These are phyloP conservation scores for Amphichorda felina DNA, from an alignment of 2,329 filamentous ascomycete genomes.

Conservation along the genomic window DNA sequence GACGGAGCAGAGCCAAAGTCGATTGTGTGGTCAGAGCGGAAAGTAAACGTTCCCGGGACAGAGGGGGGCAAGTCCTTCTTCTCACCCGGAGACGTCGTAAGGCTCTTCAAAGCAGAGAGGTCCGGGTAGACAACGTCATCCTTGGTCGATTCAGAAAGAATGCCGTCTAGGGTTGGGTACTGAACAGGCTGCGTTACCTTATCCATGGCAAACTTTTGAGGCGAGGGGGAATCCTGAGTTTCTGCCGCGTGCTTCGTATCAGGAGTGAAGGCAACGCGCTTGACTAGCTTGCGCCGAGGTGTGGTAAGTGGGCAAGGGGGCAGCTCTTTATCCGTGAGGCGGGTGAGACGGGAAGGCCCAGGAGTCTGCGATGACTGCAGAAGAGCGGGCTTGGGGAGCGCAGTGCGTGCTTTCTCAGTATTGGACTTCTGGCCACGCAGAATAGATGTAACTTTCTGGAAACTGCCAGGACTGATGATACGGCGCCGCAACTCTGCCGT, in stretches of 20 bases:
- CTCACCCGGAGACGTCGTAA: constrained; percentile 10
- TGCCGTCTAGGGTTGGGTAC: constrained; percentile 17
- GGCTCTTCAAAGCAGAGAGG: constrained; percentile 28
- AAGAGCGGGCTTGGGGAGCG: constrained; percentile 30
- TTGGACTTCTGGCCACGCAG: constrained; percentile 28
- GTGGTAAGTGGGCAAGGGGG: constrained; percentile 46
- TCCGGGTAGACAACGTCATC: constrained; percentile 36
- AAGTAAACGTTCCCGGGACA: constrained; percentile 48
- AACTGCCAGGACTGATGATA: constrained; percentile 35
- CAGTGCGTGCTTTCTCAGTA: constrained; percentile 27
- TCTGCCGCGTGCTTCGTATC: constrained; percentile 43
- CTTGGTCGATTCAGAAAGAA: constrained; percentile 10
- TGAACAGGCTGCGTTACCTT: constrained; percentile 8
- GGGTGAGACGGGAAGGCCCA: constrained; percentile 16
- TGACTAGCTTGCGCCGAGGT: constrained; percentile 53
- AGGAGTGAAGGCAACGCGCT: constrained; percentile 72
- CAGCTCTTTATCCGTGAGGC: constrained; percentile 32
- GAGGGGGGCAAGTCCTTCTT: constrained; percentile 20
- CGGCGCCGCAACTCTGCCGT: constrained; percentile 19
- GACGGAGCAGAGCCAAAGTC: constrained; percentile 36
- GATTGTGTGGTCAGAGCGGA: constrained; percentile 55
- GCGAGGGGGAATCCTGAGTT: constrained; percentile 41
- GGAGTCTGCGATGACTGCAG: constrained; percentile 33
- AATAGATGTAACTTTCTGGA: constrained; percentile 48
- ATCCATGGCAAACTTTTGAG: constrained; percentile 29